Evolutionary conservation across 2,329 filamentous ascomycete species (phyloP), one percentile per base, ranked within the genome.

Genomic region (Aspergillus pseudoglaucus): DNA sequence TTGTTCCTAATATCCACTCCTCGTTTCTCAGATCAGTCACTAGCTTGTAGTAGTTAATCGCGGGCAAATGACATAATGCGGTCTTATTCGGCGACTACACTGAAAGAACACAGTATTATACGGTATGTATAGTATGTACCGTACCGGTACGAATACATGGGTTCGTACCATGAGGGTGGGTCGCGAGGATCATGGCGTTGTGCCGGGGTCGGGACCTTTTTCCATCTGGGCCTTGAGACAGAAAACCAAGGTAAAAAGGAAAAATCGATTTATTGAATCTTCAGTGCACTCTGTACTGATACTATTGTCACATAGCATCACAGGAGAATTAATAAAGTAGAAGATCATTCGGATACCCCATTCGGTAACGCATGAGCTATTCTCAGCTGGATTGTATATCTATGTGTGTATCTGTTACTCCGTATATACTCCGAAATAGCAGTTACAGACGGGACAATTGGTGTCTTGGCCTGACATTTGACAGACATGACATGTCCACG

Each of bases 131-230:
- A 2, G 3, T 8, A 17, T 4, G 18, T 20, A 17, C 17, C 1
- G 33, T 37, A 37, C 5, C 4, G 6, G 10, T 39, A 20, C 10
- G 10, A 3, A 18, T 39, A 39, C 37, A 39, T 39, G 17, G 17
- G 37, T 39, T 45, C 49, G 55, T 59, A 51, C 56, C 56, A 59
- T 55, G 54, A 56, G 56, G 55, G 50, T 49, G 45, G 56, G 53
- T 53, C 51, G 50, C 50, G 42, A 51, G 47, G 46, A 55, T 51
- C 32, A 53, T 55, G 52, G 33, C 33, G 17, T n/a, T 37, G 33
- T 37, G 33, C n/a, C 17, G n/a, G 33, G 15, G 12, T 20, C 37
- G 37, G 37, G 37, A 22, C 9, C 37, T 39, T 18, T 39, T 39
- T 39, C 37, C 37, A 39, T 18, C 9, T n/a, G n/a, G 17, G n/a